Evolutionary conservation across 1,284 basidiomycete species (phyloP).

Genomic region (Moniliella sp.): DNA sequence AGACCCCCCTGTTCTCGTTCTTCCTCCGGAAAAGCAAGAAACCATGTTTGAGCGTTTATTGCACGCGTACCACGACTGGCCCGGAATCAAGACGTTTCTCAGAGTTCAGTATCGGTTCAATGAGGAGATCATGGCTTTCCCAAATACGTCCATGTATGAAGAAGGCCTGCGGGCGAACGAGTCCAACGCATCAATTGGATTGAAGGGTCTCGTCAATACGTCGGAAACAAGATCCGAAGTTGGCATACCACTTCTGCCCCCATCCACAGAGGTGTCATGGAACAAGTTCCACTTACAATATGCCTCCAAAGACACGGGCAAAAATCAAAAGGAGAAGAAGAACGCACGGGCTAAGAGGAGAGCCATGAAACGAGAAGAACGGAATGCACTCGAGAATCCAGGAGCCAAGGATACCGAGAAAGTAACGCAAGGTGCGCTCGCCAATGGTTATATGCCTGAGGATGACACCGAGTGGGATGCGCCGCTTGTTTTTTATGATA

Average conservation of each 20-base stretch:
- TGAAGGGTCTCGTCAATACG: constrained; percentile 43
- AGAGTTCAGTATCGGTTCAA: constrained; percentile 53
- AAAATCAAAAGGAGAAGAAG: too few species aligned
- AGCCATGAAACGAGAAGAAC: neutral
- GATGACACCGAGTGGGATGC: too few species aligned
- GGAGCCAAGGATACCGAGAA: constrained; percentile 2
- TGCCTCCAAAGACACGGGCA: too few species aligned
- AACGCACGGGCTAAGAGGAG: too few species aligned
- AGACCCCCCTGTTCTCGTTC: too few species aligned
- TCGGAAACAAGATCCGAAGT: neutral
- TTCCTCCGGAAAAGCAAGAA: constrained; percentile 56
- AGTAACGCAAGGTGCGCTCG: too few species aligned
- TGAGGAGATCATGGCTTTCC: constrained; percentile 60
- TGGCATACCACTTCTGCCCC: too few species aligned
- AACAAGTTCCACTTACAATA: too few species aligned
- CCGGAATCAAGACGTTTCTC: constrained; percentile 62
- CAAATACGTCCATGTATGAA: constrained; percentile 59
- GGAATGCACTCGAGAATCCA: neutral
- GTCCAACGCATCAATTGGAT: constrained; percentile 50
- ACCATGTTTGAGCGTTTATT: constrained; percentile 81
- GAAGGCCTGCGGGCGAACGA: constrained; percentile 50
- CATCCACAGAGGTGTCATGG: too few species aligned
- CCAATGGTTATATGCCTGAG: too few species aligned
- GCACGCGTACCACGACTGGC: constrained; percentile 62
- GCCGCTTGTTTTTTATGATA: constrained; percentile 74